phyloP scores from a whole-genome alignment of 2,329 filamentous ascomycete species.

The Furcasterigmium sp. region DNA sequence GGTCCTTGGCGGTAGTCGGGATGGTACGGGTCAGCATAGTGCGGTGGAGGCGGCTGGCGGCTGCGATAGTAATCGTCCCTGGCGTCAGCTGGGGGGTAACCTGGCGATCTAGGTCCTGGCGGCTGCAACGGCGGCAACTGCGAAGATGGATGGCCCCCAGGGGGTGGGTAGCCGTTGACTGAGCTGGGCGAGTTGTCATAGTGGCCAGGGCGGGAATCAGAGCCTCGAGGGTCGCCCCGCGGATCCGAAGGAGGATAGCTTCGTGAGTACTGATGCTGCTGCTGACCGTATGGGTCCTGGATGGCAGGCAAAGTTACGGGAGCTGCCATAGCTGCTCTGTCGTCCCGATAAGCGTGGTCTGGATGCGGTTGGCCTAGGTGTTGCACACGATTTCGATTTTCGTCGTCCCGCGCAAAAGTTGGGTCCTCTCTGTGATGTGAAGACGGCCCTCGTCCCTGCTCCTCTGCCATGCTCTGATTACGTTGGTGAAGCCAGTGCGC shows the following conservation, averaged over 20 bases:
- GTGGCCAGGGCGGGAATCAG: conserved; percentile 9
- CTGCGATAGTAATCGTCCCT: conserved; percentile 23
- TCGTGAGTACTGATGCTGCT: conserved; percentile 18
- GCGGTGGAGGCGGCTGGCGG: conserved; percentile 22
- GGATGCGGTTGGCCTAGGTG: no score
- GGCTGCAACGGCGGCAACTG: conserved; percentile 12
- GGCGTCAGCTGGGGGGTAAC: conserved; percentile 10
- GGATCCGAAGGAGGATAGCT: conserved; percentile 35
- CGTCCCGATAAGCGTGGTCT: conserved; percentile 24
- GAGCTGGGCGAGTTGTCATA: conserved; percentile 36
- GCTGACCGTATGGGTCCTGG: conserved; percentile 36
- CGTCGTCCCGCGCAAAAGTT: conserved; percentile 10
- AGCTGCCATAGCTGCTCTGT: conserved; percentile 37
- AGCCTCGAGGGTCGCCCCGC: conserved; percentile 23
- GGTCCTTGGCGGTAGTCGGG: conserved; percentile 25
- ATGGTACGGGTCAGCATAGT: conserved; percentile 27
- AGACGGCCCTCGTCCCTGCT: conserved; percentile 14
- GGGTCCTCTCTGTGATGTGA: conserved; percentile 11
- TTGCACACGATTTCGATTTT: conserved; percentile 9
- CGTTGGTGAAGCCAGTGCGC: background rate
- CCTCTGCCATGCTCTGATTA: conserved; percentile 13
- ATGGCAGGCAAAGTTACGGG: conserved; percentile 45
- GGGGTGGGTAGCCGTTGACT: conserved; percentile 37
- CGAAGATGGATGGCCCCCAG: conserved; percentile 7
- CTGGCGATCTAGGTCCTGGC: conserved; percentile 11